phyloP scores from a whole-genome alignment of 1,284 basidiomycete species.

The Heterobasidion occidentale region DNA sequence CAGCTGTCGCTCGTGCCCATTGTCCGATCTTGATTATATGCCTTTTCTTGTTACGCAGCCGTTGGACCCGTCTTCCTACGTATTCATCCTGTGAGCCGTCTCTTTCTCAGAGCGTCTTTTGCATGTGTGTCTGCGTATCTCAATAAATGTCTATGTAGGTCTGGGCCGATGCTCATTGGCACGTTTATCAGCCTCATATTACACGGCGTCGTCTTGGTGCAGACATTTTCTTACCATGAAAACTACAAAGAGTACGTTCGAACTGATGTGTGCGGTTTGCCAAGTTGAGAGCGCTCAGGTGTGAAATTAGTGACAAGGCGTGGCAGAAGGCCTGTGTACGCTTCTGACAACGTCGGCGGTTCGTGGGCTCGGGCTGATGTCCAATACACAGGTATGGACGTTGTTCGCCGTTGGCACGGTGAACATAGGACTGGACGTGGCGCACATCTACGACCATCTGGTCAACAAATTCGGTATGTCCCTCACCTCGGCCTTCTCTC shows the following conservation, averaged over 20 bases:
- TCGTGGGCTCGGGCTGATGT: background rate
- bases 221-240: background rate
- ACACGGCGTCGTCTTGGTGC: background rate
- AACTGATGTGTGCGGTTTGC: background rate
- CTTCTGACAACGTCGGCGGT: background rate
- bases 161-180: background rate
- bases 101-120: too few relatives aligned
- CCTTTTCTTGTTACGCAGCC: too few relatives aligned
- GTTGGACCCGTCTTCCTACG: too few relatives aligned
- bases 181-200: background rate
- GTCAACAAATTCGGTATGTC: background rate
- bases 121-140: too few relatives aligned
- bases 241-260: background rate
- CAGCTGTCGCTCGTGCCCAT: too few relatives aligned
- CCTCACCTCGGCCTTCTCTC: background rate
- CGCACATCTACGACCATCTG: background rate
- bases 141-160: background rate
- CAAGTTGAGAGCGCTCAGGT: background rate
- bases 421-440: background rate
- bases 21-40: too few relatives aligned
- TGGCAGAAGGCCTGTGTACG: background rate
- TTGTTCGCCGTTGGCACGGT: background rate
- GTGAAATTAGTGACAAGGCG: background rate
- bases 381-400: background rate
- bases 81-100: too few relatives aligned